These are phyloP conservation scores for Phlebiopsis flavidoalba DNA, from an alignment of 768 basidiomycete genomes.

Conservation along the genomic window DNA sequence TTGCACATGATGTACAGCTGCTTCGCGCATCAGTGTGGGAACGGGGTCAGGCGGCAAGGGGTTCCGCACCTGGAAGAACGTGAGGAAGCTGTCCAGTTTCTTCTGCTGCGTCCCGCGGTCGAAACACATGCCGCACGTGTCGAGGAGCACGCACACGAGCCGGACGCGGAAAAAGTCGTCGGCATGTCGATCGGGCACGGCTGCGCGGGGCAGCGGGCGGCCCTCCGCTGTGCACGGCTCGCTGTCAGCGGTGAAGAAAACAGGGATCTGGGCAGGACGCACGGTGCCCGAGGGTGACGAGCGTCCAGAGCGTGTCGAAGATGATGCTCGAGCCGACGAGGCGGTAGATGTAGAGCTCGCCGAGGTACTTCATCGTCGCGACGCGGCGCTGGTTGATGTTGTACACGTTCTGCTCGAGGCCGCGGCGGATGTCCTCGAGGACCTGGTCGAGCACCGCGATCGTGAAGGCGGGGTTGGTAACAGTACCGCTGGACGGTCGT, in stretches of 20 bases:
- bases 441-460: constrained; percentile 91
- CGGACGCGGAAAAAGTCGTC: constrained; percentile 94
- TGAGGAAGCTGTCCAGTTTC: constrained; percentile 89
- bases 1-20: constrained; percentile 91
- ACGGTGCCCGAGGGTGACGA: constrained; percentile 97
- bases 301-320: constrained; percentile 91
- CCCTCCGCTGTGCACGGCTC: constrained; percentile 62
- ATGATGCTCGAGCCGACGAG: constrained; percentile 84
- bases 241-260: neutral
- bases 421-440: constrained; percentile 85
- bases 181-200: constrained; percentile 79
- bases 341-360: constrained; percentile 96
- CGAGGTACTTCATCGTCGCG: constrained; percentile 90
- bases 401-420: constrained; percentile 92
- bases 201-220: constrained; percentile 76
- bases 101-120: constrained; percentile 89
- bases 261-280: constrained; percentile 37
- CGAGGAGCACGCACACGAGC: constrained; percentile 86
- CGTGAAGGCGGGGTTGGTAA: constrained; percentile 80
- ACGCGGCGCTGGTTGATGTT: constrained; percentile 91
- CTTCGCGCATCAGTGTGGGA: neutral
- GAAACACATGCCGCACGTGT: constrained; percentile 97
- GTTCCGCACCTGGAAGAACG: constrained; percentile 80
- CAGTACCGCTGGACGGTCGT: constrained; percentile 93
- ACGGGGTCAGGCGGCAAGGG: neutral